Percentiles rank a stretch among this genome's conserved stretches.
These are phyloP conservation scores for Monosporascus sp. DNA, from an alignment of 2,329 filamentous ascomycete species.

Conservation along the genomic window DNA sequence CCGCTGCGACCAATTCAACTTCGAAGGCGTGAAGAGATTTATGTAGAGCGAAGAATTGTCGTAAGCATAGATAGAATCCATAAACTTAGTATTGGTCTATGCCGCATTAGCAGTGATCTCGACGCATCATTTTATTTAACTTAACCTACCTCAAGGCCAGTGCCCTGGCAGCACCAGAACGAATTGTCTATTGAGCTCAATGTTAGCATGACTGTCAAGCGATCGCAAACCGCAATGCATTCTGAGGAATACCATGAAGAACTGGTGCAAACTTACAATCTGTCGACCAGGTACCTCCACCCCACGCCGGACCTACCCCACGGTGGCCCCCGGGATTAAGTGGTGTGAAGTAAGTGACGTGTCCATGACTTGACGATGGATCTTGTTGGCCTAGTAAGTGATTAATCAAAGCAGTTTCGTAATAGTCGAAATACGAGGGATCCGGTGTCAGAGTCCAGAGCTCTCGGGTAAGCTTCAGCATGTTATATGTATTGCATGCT, in stretches of 20 bases:
- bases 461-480: slow-evolving; percentile 50
- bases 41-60: slow-evolving; percentile 38
- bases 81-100: slow-evolving; percentile 45
- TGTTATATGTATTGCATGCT: slow-evolving; percentile 51
- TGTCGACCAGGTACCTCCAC: slow-evolving; percentile 49
- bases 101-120: neutral
- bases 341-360: slow-evolving; percentile 49
- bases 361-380: slow-evolving; percentile 37
- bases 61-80: slow-evolving; percentile 47
- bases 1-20: slow-evolving; percentile 37
- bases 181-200: slow-evolving; percentile 29
- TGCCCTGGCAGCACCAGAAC: slow-evolving; percentile 51
- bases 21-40: slow-evolving; percentile 44
- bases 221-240: too few relatives aligned
- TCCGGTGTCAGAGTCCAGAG: slow-evolving; percentile 41
- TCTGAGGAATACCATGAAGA: too few relatives aligned
- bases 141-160: slow-evolving; percentile 34
- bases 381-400: slow-evolving; percentile 46
- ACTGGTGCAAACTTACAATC: slow-evolving; percentile 27
- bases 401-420: slow-evolving; percentile 45
- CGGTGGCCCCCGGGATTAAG: slow-evolving; percentile 41
- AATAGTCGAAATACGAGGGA: slow-evolving; percentile 46
- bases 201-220: neutral
- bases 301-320: slow-evolving; percentile 48
- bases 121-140: too few relatives aligned